phyloP scores from a whole-genome alignment of 352 stramenopile species.

The Pythium scleroteichum region DNA sequence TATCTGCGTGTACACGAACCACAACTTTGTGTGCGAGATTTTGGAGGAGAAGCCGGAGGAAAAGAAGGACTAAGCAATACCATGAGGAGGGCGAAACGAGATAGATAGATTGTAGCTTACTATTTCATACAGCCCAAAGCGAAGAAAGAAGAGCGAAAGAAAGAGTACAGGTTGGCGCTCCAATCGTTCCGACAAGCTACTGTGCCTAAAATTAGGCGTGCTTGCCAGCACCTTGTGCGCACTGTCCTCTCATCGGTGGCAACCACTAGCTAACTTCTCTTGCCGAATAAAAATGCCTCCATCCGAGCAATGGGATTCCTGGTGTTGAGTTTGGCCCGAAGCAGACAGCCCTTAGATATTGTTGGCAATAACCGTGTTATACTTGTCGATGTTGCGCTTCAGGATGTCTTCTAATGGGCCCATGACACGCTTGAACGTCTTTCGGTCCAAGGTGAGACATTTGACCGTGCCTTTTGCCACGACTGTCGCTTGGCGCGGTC shows the following conservation, averaged over 20 bases:
- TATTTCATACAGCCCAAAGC: conserved; percentile 35
- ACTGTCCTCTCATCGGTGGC: conserved; percentile 6
- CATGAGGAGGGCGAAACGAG: conserved; percentile 6
- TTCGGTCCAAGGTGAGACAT: conserved; percentile 90
- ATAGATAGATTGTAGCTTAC: conserved; percentile 30
- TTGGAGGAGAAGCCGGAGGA: conserved; percentile 65
- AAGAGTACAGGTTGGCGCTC: conserved; percentile 5
- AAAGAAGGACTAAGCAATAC: conserved; percentile 40
- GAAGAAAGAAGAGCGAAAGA: conserved; percentile 14
- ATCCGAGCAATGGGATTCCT: neutral
- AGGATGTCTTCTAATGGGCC: conserved; percentile 88
- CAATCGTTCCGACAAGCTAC: neutral
- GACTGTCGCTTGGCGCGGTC: conserved; percentile 90
- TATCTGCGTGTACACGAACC: conserved; percentile 99
- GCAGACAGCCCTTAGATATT: conserved; percentile 65
- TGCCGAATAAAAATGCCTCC: conserved; percentile 28
- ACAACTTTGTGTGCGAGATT: conserved; percentile 95
- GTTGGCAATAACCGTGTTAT: conserved; percentile 90
- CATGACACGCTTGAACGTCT: conserved; percentile 93
- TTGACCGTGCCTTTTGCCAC: conserved; percentile 84
- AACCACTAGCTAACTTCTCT: conserved; percentile 17
- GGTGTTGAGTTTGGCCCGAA: neutral
- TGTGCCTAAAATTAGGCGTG: neutral
- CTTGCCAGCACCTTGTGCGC: no score
- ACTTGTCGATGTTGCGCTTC: conserved; percentile 91